Conservation (phyloP, 192 early-diverging fungal species). For the Entomortierella lignicola region DNA sequence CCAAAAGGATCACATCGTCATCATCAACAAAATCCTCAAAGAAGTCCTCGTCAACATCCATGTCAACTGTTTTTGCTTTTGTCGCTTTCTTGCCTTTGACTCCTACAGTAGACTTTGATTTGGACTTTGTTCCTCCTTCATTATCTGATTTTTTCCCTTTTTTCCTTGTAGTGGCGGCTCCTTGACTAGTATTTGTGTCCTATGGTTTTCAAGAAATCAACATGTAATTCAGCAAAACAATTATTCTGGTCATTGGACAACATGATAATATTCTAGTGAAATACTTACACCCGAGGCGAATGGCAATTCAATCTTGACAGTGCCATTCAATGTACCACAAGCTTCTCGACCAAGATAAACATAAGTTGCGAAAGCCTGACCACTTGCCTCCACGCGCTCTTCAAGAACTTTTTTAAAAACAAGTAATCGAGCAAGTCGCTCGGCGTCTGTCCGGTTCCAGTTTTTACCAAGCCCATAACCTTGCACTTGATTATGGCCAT, state of each 20-base stretch:
- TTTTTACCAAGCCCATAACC: conserved; percentile 69
- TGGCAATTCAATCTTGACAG: conserved; percentile 57
- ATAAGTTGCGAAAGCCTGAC: conserved; percentile 73
- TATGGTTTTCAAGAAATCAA: background rate
- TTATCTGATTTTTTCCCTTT: conserved; percentile 8
- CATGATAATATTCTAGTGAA: background rate
- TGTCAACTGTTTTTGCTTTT: conserved; percentile 2
- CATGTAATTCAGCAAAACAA: background rate
- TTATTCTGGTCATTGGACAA: background rate
- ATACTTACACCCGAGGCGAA: conserved; percentile 52
- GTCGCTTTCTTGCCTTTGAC: conserved; percentile 12
- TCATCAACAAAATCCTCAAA: conserved; percentile 25
- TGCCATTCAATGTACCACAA: conserved; percentile 58
- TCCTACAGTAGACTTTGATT: conserved; percentile 19
- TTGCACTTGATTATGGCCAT: conserved; percentile 60
- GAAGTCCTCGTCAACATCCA: conserved; percentile 10
- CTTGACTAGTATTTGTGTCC: conserved; percentile 1
- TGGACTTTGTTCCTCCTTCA: conserved; percentile 1
- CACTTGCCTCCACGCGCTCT: conserved; percentile 70
- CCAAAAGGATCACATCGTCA: background rate
- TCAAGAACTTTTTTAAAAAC: conserved; percentile 70
- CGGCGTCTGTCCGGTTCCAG: conserved; percentile 66
- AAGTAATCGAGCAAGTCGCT: conserved; percentile 80
- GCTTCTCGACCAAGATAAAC: conserved; percentile 64
- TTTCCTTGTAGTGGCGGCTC: conserved; percentile 9